Percentiles rank a stretch among this genome's conserved stretches.
phyloP scores from a whole-genome alignment of 2,329 filamentous ascomycete genomes.

The Cercospora beticola region DNA sequence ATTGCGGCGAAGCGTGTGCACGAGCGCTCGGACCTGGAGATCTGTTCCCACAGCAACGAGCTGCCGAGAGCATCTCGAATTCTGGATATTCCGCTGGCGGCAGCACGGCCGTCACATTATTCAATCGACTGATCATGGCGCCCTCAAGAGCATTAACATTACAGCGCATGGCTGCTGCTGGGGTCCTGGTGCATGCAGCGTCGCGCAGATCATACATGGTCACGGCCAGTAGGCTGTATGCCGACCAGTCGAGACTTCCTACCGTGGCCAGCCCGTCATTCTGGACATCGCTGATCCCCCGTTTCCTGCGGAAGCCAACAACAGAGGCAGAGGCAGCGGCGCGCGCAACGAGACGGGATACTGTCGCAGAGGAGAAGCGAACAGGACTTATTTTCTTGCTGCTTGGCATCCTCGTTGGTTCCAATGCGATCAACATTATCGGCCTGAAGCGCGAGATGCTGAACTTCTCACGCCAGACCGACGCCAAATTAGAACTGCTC shows the following conservation, averaged over 20 bases:
- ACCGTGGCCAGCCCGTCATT: slow-evolving; percentile 38
- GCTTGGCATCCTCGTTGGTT: slow-evolving; percentile 76
- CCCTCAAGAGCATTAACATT: slow-evolving; percentile 13
- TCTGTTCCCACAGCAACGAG: neutral
- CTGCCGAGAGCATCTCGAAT: neutral
- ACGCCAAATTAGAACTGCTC: slow-evolving; percentile 73
- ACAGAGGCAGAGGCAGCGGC: slow-evolving; percentile 25
- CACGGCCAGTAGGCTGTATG: slow-evolving; percentile 8
- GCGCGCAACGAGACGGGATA: slow-evolving; percentile 16
- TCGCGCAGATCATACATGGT: slow-evolving; percentile 16
- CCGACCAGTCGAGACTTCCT: slow-evolving; percentile 30
- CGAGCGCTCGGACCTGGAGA: neutral
- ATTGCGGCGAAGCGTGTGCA: slow-evolving; percentile 2
- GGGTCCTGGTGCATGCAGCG: neutral
- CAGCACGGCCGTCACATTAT: neutral
- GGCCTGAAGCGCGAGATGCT: slow-evolving; percentile 72
- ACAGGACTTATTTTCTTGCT: slow-evolving; percentile 67
- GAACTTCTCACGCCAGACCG: slow-evolving; percentile 71
- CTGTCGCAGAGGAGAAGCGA: slow-evolving; percentile 43
- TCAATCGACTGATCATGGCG: slow-evolving; percentile 9
- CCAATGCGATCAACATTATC: slow-evolving; percentile 92
- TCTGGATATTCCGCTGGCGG: neutral
- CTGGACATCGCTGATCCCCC: slow-evolving; percentile 40
- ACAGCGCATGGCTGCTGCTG: slow-evolving; percentile 1
- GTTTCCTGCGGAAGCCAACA: slow-evolving; percentile 32